A percentile compares a stretch with the other conserved stretches of the same genome.
phyloP scores from a whole-genome alignment of 2,329 filamentous ascomycete species.

The Arthroderma sp. region DNA sequence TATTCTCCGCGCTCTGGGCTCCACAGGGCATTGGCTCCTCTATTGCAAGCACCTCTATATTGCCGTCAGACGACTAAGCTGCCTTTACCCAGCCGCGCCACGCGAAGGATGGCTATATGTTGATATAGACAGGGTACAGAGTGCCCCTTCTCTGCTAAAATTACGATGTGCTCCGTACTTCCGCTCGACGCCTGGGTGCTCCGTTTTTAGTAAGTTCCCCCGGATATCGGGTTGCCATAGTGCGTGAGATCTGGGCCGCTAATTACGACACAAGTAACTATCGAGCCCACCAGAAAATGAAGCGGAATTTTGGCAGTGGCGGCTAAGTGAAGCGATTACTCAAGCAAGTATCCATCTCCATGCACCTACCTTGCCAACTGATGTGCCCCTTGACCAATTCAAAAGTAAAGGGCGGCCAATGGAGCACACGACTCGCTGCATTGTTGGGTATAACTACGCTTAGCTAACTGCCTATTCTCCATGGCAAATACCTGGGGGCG shows the following conservation, averaged over 20 bases:
- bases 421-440: neutral
- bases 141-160: neutral
- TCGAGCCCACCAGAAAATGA: neutral
- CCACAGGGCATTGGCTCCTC: neutral
- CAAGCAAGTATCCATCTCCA: neutral
- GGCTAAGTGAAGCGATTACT: neutral
- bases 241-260: neutral
- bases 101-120: neutral
- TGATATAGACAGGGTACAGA: neutral
- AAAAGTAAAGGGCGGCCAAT: neutral
- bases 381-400: neutral
- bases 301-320: neutral
- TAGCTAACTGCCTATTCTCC: neutral
- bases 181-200: neutral
- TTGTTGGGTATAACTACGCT: neutral
- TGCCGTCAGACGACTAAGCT: too few relatives aligned
- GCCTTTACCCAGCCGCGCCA: neutral
- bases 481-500: neutral
- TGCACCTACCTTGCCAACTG: neutral
- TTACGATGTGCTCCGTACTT: neutral
- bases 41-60: neutral
- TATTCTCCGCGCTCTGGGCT: neutral
- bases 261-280: constrained; percentile 2
- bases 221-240: neutral
- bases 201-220: neutral